Evolutionary conservation across 257 asterid species (phyloP).

Genomic region (Ocimum tenuiflorum): DNA sequence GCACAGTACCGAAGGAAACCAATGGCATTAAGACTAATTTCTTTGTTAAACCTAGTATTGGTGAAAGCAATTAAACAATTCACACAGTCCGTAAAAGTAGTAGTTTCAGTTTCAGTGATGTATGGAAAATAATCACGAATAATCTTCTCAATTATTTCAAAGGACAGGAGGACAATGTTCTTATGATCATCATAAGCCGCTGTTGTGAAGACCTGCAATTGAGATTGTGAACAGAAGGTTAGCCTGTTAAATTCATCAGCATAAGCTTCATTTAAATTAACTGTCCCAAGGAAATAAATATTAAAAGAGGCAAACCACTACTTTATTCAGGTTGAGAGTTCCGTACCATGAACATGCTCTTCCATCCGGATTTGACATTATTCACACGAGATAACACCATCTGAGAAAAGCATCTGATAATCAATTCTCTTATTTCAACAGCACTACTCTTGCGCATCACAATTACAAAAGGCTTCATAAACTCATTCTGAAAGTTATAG

Average conservation of each 20-base stretch:
- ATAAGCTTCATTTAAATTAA: no score
- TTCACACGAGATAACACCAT: slow-evolving; percentile 96
- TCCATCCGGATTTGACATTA: slow-evolving; percentile 98
- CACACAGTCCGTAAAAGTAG: slow-evolving; percentile 95
- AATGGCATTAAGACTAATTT: slow-evolving; percentile 95
- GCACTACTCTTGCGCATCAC: slow-evolving; percentile 99
- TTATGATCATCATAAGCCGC: slow-evolving; percentile 98
- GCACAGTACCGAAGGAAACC: slow-evolving; percentile 95
- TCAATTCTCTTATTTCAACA: slow-evolving; percentile 93
- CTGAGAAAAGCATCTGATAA: slow-evolving; percentile 94
- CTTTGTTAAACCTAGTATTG: slow-evolving; percentile 82
- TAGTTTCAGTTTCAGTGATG: slow-evolving; percentile 94
- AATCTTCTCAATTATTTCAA: slow-evolving; percentile 92
- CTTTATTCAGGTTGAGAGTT: slow-evolving; percentile 19
- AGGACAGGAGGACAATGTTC: slow-evolving; percentile 86
- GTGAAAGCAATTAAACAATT: slow-evolving; percentile 96
- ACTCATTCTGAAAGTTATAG: slow-evolving; percentile 97
- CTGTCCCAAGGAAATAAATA: neutral
- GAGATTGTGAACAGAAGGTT: slow-evolving; percentile 16
- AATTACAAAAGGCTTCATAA: slow-evolving; percentile 97
- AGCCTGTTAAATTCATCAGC: neutral
- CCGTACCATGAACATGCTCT: slow-evolving; percentile 98
- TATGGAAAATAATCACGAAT: slow-evolving; percentile 95
- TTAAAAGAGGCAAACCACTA: slow-evolving; percentile 7
- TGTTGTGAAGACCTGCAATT: slow-evolving; percentile 83